Evolutionary conservation across 2,329 filamentous ascomycete species (phyloP), one percentile per base, ranked within the genome.

Genomic region (Colletotrichum trifolii): DNA sequence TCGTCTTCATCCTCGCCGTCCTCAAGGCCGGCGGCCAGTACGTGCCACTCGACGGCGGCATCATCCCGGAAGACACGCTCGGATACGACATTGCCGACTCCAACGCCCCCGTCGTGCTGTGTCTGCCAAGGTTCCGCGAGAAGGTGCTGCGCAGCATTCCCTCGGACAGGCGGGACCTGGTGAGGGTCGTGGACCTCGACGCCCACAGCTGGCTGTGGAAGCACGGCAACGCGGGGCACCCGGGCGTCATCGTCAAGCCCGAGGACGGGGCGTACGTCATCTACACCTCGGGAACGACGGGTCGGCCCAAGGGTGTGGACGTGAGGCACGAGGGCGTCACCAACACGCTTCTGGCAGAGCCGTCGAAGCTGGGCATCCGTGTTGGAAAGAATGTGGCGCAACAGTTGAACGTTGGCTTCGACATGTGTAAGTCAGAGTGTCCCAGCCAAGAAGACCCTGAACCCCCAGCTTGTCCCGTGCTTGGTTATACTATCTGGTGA

Each of bases 21-120:
- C 74, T 89, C 39, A 85, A 85, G 60, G 82, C 82, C 52, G 85
- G 86, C 17, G 86, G 82, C 12, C 85, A 89, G 68, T 89, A 89
- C 70, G 79, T 88, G 6, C 86, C 86, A 3, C 78, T 89, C 2
- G 87, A 89, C 66, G 85, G 85, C 40, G 82, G 83, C 6, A 78
- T 85, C 38, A 81, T 83, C 9, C 77, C 83, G 0, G 81, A 83
- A 54, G 75, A 77, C 15, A 81, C 81, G 3, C 76, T 88, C 34
- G 73, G 75, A 33, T 81, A 83, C 60, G 84, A 87, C 34, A 75
- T 87, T 50, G 72, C 56, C 36, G 78, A 87, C 68, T 81, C 83
- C 2, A 73, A 74, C 11, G 77, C 80, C 7, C 71, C 73, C 5
- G 75, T 83, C 35, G 76, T 85, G 13, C 72, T 87, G 6, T 87